Evolutionary conservation across 148 eudicot species (phyloP).

Genomic region (Cornus florida): DNA sequence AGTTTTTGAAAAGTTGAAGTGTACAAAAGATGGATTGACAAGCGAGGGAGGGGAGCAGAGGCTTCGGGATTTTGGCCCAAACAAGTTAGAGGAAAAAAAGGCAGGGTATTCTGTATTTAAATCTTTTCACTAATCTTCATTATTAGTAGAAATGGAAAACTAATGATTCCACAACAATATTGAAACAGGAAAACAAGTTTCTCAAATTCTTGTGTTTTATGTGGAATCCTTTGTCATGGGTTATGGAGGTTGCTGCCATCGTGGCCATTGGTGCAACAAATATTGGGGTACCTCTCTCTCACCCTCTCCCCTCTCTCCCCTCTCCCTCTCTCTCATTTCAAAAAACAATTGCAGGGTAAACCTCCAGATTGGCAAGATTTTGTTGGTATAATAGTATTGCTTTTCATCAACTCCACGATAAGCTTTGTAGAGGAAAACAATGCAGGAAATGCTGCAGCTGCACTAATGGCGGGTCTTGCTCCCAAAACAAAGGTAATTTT

Average conservation of each 20-base stretch:
- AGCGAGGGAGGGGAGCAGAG: conserved; percentile 45
- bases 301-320: background rate
- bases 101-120: conserved; percentile 15
- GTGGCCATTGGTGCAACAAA: conserved; percentile 80
- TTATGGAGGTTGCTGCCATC: conserved; percentile 78
- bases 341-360: conserved; percentile 45
- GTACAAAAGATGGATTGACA: conserved; percentile 56
- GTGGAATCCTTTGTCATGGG: conserved; percentile 95
- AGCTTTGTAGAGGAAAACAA: conserved; percentile 80
- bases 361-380: conserved; percentile 90
- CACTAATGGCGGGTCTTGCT: conserved; percentile 87
- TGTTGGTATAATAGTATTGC: conserved; percentile 56
- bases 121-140: background rate
- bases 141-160: background rate
- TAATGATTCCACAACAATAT: background rate
- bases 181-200: conserved; percentile 60
- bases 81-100: conserved; percentile 86
- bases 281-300: conserved; percentile 47
- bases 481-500: conserved; percentile 68
- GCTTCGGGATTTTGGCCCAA: conserved; percentile 60
- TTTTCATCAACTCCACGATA: conserved; percentile 72
- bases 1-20: conserved; percentile 52
- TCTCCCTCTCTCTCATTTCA: background rate
- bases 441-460: conserved; percentile 87
- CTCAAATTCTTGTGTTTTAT: conserved; percentile 71